These are phyloP conservation scores for Trichoderma guizhouense DNA, from an alignment of 2,329 filamentous ascomycete species.

Conservation along the genomic window DNA sequence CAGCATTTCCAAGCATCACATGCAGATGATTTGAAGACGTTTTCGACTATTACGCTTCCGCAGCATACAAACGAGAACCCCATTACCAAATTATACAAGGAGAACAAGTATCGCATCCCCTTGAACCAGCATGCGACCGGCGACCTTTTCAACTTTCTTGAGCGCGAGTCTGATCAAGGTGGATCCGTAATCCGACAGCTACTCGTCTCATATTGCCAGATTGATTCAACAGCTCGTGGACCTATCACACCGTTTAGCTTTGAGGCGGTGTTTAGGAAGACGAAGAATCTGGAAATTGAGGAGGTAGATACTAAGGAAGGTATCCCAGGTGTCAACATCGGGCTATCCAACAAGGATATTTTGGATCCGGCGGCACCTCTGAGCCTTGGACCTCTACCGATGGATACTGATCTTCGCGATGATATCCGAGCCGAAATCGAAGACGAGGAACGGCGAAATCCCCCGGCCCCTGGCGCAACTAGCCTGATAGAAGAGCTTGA, in stretches of 20 bases:
- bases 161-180: constrained; percentile 78
- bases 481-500: constrained; percentile 86
- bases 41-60: constrained; percentile 72
- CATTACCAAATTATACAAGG: constrained; percentile 75
- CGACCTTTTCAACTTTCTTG: constrained; percentile 81
- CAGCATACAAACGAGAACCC: constrained; percentile 75
- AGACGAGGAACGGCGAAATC: constrained; percentile 76
- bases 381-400: constrained; percentile 75
- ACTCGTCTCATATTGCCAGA: constrained; percentile 57
- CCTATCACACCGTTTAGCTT: constrained; percentile 64
- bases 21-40: constrained; percentile 70
- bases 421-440: constrained; percentile 85
- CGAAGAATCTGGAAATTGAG: constrained; percentile 60
- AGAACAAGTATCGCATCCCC: constrained; percentile 85
- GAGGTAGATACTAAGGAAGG: constrained; percentile 63
- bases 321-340: constrained; percentile 60
- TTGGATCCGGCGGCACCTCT: constrained; percentile 57
- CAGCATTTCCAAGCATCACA: constrained; percentile 72
- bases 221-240: constrained; percentile 57
- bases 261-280: constrained; percentile 55
- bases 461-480: constrained; percentile 66
- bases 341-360: constrained; percentile 59
- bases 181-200: constrained; percentile 75
- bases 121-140: constrained; percentile 82
- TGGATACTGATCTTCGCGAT: constrained; percentile 76